A percentile compares a stretch with the other conserved stretches of the same genome.
Conservation (phyloP, 139 green algal species). For the Picochlorum sp. region DNA sequence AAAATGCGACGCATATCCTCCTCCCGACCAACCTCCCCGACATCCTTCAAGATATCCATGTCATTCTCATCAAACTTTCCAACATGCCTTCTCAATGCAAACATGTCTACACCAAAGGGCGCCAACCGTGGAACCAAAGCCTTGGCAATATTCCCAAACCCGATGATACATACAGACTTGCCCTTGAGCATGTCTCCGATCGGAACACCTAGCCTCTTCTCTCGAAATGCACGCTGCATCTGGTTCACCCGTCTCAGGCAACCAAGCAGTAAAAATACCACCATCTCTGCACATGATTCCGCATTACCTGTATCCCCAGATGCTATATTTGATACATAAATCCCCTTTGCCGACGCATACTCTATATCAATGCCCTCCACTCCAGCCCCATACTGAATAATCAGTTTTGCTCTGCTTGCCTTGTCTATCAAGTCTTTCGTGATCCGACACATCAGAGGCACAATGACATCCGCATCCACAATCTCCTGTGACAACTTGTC, state of each 20-base stretch:
- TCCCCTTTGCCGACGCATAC: conserved; percentile 35
- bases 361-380: conserved; percentile 52
- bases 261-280: conserved; percentile 53
- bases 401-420: conserved; percentile 33
- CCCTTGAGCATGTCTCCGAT: conserved; percentile 32
- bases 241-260: conserved; percentile 32
- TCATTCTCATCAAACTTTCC: background rate
- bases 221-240: conserved; percentile 28
- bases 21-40: background rate
- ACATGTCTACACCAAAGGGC: conserved; percentile 22
- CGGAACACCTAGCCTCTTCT: conserved; percentile 26
- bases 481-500: conserved; percentile 25
- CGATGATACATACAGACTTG: conserved; percentile 32
- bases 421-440: conserved; percentile 17
- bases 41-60: background rate
- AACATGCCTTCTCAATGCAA: background rate
- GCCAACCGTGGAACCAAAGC: conserved; percentile 38
- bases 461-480: conserved; percentile 30
- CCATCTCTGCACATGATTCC: conserved; percentile 53
- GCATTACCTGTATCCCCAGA: conserved; percentile 48
- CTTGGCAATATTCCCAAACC: conserved; percentile 45
- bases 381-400: conserved; percentile 63
- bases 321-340: conserved; percentile 58
- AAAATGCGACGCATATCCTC: background rate
- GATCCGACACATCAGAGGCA: conserved; percentile 46